Conservation (phyloP, 768 basidiomycete genomes). For the Leucocoprinus birnbaumii region DNA sequence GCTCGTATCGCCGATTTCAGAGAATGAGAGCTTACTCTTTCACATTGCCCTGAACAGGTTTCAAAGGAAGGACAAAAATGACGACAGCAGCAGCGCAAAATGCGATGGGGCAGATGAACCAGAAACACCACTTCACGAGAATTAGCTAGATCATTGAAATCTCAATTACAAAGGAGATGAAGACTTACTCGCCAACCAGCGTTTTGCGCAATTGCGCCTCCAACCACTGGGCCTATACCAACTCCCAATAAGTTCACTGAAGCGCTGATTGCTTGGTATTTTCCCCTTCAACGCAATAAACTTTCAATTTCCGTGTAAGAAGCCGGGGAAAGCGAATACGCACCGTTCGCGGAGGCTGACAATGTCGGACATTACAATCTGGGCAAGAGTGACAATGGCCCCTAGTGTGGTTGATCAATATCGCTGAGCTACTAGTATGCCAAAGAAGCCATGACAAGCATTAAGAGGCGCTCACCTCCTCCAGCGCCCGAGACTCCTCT, state of each 20-base stretch:
- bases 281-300: conserved; percentile 47
- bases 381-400: conserved; percentile 63
- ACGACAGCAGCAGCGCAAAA: conserved; percentile 53
- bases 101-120: conserved; percentile 65
- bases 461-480: conserved; percentile 41
- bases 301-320: not conserved
- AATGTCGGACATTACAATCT: conserved; percentile 75
- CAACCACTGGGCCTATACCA: conserved; percentile 64
- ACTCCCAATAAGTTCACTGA: conserved; percentile 56
- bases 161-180: too few relatives aligned
- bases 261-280: conserved; percentile 78
- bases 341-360: conserved; percentile 67
- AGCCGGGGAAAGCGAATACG: not conserved
- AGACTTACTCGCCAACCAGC: conserved; percentile 57
- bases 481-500: conserved; percentile 68
- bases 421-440: not conserved
- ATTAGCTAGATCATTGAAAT: too few relatives aligned
- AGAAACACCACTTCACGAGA: conserved; percentile 65
- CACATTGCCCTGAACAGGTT: conserved; percentile 62
- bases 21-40: conserved; percentile 31
- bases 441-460: not conserved
- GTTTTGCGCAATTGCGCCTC: conserved; percentile 55
- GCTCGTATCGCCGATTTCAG: not conserved
- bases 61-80: conserved; percentile 61
- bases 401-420: conserved; percentile 23